These are phyloP conservation scores for Phytopythium litorale DNA, from an alignment of 352 stramenopile genomes.

Conservation along the genomic window DNA sequence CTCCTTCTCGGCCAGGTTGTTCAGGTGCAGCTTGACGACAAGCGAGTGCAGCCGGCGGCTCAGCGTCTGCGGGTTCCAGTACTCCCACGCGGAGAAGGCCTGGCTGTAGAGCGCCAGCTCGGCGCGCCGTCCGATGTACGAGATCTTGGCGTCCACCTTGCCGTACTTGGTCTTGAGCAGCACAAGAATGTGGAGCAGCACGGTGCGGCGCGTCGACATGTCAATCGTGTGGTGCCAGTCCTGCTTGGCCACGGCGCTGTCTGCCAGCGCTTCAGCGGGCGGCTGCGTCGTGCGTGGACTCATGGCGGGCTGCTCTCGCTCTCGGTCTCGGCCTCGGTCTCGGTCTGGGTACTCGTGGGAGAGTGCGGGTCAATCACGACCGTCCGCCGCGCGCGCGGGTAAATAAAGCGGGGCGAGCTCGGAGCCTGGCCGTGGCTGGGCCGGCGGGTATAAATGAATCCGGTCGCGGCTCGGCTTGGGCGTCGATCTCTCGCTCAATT, in stretches of 20 bases:
- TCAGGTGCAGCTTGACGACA: constrained; percentile 59
- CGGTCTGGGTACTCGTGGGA: neutral
- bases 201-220: constrained; percentile 28
- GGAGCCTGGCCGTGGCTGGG: neutral
- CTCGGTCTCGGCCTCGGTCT: neutral
- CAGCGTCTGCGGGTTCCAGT: constrained; percentile 54
- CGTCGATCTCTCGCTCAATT: neutral
- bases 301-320: constrained; percentile 7
- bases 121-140: constrained; percentile 50
- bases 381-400: neutral
- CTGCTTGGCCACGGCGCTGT: constrained; percentile 11
- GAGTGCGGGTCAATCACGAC: neutral
- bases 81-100: constrained; percentile 45
- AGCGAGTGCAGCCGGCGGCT: constrained; percentile 49
- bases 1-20: constrained; percentile 38
- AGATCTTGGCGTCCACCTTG: constrained; percentile 54
- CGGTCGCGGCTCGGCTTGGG: neutral
- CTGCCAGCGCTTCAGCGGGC: constrained; percentile 7
- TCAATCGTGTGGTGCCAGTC: constrained; percentile 45
- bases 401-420: neutral
- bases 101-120: constrained; percentile 55
- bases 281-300: constrained; percentile 10
- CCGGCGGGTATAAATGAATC: neutral
- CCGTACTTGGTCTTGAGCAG: constrained; percentile 64
- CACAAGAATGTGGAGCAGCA: constrained; percentile 59